phyloP scores from a whole-genome alignment of 1,284 basidiomycete genomes.

The Leccinum subfulvum region DNA sequence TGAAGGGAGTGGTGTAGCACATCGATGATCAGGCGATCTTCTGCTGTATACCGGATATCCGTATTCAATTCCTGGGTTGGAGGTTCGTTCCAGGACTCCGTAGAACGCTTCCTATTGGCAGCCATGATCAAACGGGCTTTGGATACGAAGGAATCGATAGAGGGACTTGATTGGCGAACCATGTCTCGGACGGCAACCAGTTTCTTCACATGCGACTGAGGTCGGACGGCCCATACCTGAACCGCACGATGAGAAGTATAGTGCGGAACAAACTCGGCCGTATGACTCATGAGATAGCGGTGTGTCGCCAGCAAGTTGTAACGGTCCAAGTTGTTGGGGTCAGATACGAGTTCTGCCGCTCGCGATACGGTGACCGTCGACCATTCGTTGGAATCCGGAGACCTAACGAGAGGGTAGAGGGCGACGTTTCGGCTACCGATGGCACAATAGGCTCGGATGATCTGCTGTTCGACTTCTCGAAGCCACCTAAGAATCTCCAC shows the following conservation, averaged over 20 bases:
- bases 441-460: slow-evolving; percentile 42
- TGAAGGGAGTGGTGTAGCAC: slow-evolving; percentile 68
- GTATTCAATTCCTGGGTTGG: slow-evolving; percentile 30
- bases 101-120: slow-evolving; percentile 26
- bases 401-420: slow-evolving; percentile 48
- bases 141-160: slow-evolving; percentile 54
- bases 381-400: slow-evolving; percentile 52
- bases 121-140: slow-evolving; percentile 53
- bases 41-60: slow-evolving; percentile 48
- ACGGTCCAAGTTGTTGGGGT: slow-evolving; percentile 33
- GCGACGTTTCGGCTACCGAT: slow-evolving; percentile 31
- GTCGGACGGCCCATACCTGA: slow-evolving; percentile 71
- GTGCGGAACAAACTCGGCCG: slow-evolving; percentile 65
- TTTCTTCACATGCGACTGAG: slow-evolving; percentile 56
- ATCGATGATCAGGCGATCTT: slow-evolving; percentile 65
- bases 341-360: slow-evolving; percentile 44
- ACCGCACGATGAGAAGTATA: slow-evolving; percentile 52
- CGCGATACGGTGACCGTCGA: slow-evolving; percentile 46
- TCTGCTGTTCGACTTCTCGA: slow-evolving; percentile 45
- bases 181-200: slow-evolving; percentile 56
- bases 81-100: slow-evolving; percentile 36
- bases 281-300: slow-evolving; percentile 66
- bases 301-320: slow-evolving; percentile 67
- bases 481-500: slow-evolving; percentile 56
- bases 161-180: slow-evolving; percentile 42